Evolutionary conservation across 179 eudicot species (phyloP).

Genomic region (Monotropa hypopitys): DNA sequence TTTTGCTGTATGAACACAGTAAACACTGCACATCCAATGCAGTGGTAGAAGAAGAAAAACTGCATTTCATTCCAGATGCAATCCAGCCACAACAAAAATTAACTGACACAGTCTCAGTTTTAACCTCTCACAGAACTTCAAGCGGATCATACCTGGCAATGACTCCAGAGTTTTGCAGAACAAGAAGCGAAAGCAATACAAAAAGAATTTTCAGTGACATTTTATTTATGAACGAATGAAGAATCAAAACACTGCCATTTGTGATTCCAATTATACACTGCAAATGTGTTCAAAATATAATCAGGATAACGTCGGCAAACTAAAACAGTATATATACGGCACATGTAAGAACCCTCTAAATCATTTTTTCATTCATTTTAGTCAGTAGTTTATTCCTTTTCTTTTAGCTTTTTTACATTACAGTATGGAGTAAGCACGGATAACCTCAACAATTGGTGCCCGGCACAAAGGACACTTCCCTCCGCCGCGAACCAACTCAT

Average conservation of each 20-base stretch:
- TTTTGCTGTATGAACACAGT: not conserved
- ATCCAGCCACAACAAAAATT: not conserved
- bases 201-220: constrained; percentile 17
- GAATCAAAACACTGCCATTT: constrained; percentile 20
- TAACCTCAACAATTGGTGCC: constrained; percentile 89
- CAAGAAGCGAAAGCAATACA: not conserved
- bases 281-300: constrained; percentile 20
- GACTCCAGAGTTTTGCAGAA: not conserved
- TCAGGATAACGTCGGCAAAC: constrained; percentile 18
- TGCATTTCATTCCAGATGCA: not conserved
- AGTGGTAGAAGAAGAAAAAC: not conserved
- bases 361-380: constrained; percentile 6
- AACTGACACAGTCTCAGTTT: not conserved
- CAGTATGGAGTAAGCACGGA: constrained; percentile 90
- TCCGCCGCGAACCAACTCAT: constrained; percentile 78
- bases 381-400: constrained; percentile 4
- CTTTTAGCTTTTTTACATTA: constrained; percentile 23
- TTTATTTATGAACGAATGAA: constrained; percentile 34
- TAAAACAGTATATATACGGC: constrained; percentile 2
- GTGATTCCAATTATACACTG: constrained; percentile 29
- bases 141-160: not conserved
- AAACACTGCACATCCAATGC: not conserved
- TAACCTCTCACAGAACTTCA: not conserved
- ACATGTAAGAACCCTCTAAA: constrained; percentile 1
- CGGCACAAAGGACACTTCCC: constrained; percentile 97